Conservation (phyloP, 495 filamentous ascomycete species). For the Neurospora pannonica region DNA sequence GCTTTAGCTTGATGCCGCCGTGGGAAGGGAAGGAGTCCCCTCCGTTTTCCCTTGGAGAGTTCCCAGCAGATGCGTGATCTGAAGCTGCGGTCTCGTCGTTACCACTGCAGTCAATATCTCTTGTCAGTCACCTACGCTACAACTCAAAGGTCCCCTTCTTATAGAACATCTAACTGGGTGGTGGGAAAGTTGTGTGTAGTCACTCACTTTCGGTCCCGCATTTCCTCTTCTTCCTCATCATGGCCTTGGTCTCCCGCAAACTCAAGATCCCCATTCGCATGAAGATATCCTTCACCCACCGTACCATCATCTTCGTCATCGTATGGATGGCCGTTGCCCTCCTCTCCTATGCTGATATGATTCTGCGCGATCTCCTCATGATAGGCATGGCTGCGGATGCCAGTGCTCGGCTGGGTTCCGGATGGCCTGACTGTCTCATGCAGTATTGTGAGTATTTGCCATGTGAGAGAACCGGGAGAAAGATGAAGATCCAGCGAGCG, state of each 20-base stretch:
- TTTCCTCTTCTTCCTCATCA: not conserved
- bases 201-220: not conserved
- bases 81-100: not conserved
- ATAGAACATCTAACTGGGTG: not conserved
- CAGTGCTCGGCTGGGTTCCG: not conserved
- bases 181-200: not conserved
- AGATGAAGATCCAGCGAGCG: not conserved
- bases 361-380: not conserved
- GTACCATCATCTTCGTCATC: not conserved
- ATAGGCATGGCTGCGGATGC: not conserved
- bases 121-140: not conserved
- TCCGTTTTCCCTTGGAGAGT: not conserved
- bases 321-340: not conserved
- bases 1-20: not conserved
- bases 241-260: not conserved
- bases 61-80: not conserved
- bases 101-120: not conserved
- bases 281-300: not conserved
- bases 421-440: not conserved
- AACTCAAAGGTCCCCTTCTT: not conserved
- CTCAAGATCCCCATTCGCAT: not conserved
- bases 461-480: not conserved
- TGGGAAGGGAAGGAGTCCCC: not conserved
- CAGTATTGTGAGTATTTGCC: not conserved
- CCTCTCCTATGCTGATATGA: not conserved